These are phyloP conservation scores for Acacia acuminata DNA, from an alignment of 306 rosid species.

Conservation along the genomic window DNA sequence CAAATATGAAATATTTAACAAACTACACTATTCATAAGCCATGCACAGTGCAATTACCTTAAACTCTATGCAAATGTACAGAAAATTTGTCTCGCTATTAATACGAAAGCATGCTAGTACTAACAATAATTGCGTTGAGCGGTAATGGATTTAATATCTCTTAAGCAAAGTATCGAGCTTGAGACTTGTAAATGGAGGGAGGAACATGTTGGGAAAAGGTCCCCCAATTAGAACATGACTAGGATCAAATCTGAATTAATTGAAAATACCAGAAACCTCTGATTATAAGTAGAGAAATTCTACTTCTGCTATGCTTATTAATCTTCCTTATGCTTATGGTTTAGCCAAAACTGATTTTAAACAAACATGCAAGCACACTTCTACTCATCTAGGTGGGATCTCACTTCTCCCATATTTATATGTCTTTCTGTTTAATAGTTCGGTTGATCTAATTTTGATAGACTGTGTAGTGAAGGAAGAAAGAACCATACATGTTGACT, in stretches of 20 bases:
- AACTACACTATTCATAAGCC: neutral
- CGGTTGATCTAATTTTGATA: neutral
- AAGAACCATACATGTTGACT: constrained; percentile 66
- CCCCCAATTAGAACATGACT: neutral
- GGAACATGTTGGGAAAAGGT: neutral
- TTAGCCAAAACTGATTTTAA: neutral
- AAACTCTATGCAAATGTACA: neutral
- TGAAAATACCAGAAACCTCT: neutral
- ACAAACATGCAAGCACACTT: neutral
- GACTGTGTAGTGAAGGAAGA: neutral
- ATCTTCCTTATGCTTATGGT: neutral
- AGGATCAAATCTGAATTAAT: neutral
- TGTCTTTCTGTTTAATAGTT: neutral
- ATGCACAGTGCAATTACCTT: neutral
- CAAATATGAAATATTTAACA: neutral
- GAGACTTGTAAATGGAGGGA: neutral
- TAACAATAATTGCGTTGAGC: neutral
- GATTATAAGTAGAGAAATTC: neutral
- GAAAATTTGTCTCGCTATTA: neutral
- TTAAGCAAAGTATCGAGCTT: too few relatives aligned
- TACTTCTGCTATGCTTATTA: neutral
- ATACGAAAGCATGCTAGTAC: neutral
- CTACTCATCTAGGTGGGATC: neutral
- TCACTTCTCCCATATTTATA: neutral
- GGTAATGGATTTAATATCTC: neutral